A percentile compares a stretch with the other conserved stretches of the same genome.
phyloP scores from a whole-genome alignment of 441 rosid species.

The Gossypium davidsonii region DNA sequence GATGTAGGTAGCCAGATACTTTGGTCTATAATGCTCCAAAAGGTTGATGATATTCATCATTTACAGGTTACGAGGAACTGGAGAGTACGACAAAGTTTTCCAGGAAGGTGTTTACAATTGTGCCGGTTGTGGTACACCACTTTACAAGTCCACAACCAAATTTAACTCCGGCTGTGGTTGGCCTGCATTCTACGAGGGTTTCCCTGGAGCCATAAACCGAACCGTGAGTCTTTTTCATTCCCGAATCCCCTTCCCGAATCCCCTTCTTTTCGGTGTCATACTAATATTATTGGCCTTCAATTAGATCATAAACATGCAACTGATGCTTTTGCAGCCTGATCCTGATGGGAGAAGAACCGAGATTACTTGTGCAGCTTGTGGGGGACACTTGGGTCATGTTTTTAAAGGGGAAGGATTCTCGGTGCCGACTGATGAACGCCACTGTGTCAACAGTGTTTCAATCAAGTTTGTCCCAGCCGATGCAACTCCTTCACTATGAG shows the following conservation, averaged over 20 bases:
- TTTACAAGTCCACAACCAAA: conserved; percentile 54
- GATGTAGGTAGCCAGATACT: neutral
- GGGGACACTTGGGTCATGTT: conserved; percentile 47
- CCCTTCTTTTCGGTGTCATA: neutral
- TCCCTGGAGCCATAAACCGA: conserved; percentile 59
- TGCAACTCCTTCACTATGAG: conserved; percentile 16
- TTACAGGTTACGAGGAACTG: conserved; percentile 31
- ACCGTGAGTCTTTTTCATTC: conserved; percentile 29
- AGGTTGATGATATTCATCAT: neutral
- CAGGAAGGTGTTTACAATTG: conserved; percentile 53
- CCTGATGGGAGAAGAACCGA: conserved; percentile 44
- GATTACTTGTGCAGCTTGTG: conserved; percentile 43
- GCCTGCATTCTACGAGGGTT: conserved; percentile 75
- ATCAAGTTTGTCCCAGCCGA: conserved; percentile 31
- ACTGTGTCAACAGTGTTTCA: conserved; percentile 44
- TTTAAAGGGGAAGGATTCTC: conserved; percentile 45
- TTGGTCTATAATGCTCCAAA: neutral
- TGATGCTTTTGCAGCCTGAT: conserved; percentile 35
- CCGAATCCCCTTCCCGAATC: neutral
- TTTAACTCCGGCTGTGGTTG: conserved; percentile 79
- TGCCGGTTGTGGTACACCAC: conserved; percentile 56
- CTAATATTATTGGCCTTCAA: neutral
- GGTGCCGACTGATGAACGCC: conserved; percentile 38
- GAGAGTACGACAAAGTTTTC: conserved; percentile 39
- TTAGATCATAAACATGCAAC: neutral